phyloP scores from a whole-genome alignment of 257 asterid genomes.

The Gardenia jasminoides region DNA sequence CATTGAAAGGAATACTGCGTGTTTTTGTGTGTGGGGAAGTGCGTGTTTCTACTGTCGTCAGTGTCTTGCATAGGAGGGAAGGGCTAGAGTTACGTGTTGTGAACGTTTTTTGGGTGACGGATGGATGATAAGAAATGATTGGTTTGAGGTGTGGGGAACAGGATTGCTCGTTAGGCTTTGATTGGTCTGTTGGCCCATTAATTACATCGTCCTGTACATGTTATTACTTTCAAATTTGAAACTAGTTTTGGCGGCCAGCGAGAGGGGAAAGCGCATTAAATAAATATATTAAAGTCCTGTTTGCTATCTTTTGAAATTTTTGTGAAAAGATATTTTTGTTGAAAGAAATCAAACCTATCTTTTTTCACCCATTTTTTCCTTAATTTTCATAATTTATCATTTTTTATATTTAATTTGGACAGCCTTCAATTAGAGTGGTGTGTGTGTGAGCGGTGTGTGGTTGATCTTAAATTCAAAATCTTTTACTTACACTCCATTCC shows the following conservation, averaged over 20 bases:
- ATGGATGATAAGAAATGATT: background rate
- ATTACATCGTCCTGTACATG: background rate
- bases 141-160: background rate
- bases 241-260: conserved; percentile 18
- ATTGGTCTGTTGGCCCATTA: conserved; percentile 5
- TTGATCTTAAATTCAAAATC: too few relatives aligned
- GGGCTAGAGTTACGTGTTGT: background rate
- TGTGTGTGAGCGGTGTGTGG: too few relatives aligned
- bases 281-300: too few relatives aligned
- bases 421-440: too few relatives aligned
- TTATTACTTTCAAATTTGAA: conserved; percentile 6
- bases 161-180: background rate
- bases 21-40: background rate
- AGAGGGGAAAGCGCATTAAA: background rate
- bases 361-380: too few relatives aligned
- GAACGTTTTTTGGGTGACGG: background rate
- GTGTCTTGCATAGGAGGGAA: background rate
- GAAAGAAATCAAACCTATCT: too few relatives aligned
- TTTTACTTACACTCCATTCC: too few relatives aligned
- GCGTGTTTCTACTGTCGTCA: background rate
- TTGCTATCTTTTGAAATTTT: too few relatives aligned
- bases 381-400: too few relatives aligned
- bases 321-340: too few relatives aligned
- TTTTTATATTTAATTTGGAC: too few relatives aligned
- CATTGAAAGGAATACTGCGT: conserved; percentile 34